Evolutionary conservation across 2,329 filamentous ascomycete species (phyloP).

Genomic region (Pseudopyricularia cyperi): DNA sequence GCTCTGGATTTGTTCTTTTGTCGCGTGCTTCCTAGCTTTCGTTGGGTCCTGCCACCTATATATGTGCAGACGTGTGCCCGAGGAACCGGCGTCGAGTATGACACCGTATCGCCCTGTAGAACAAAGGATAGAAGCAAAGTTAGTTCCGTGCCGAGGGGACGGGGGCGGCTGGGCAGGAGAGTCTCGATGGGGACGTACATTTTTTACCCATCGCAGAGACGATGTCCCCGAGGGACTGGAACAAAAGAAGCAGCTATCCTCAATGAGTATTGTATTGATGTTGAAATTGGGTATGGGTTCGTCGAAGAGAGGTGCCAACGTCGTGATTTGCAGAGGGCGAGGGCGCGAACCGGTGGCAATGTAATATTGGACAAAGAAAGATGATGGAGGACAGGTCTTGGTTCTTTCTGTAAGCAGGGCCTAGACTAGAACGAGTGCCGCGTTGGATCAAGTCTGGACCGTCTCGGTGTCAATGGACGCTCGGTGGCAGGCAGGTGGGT

Average conservation of each 20-base stretch:
- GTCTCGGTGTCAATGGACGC: too few relatives aligned
- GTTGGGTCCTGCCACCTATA: conserved; percentile 83
- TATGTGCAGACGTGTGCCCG: conserved; percentile 86
- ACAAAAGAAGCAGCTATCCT: background rate
- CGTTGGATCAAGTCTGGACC: too few relatives aligned
- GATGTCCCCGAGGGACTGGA: background rate
- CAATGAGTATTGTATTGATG: background rate
- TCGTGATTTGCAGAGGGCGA: too few relatives aligned
- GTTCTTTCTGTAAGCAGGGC: too few relatives aligned
- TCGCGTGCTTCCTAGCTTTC: conserved; percentile 49
- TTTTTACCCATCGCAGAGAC: conserved; percentile 2
- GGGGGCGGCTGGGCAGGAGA: background rate
- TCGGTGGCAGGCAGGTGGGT: too few relatives aligned
- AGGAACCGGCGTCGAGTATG: conserved; percentile 94
- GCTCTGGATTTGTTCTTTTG: conserved; percentile 45
- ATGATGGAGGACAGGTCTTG: too few relatives aligned
- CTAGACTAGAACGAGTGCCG: too few relatives aligned
- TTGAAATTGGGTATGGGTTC: background rate
- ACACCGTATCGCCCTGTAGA: conserved; percentile 64
- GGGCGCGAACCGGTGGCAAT: too few relatives aligned
- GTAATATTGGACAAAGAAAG: too few relatives aligned
- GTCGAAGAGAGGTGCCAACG: too few relatives aligned
- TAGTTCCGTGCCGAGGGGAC: background rate
- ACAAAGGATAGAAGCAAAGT: background rate
- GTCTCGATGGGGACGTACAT: background rate